Evolutionary conservation across 192 early-diverging fungal species (phyloP).

Genomic region (Backusella morwellensis): DNA sequence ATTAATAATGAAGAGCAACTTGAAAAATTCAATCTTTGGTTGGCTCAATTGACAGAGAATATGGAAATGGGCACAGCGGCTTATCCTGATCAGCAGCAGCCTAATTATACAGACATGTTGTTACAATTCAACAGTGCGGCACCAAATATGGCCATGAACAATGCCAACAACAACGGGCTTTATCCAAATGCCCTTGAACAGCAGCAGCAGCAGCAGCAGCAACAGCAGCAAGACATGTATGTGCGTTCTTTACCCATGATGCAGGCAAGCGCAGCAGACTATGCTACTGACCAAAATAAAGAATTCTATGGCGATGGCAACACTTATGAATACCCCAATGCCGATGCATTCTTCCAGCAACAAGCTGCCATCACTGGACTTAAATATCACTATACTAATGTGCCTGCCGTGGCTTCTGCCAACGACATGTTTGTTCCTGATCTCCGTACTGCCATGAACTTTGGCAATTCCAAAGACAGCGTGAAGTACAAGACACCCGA

Average conservation of each 20-base stretch:
- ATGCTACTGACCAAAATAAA: neutral
- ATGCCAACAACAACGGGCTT: neutral
- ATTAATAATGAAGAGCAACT: constrained; percentile 21
- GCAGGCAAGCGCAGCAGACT: neutral
- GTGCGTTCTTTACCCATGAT: constrained; percentile 12
- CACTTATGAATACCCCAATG: constrained; percentile 2
- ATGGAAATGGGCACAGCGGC: neutral
- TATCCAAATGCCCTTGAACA: neutral
- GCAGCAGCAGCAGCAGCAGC: no score
- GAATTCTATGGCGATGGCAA: neutral
- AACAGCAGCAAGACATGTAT: constrained; percentile 12
- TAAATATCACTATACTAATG: neutral
- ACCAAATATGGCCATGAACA: neutral
- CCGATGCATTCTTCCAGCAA: neutral
- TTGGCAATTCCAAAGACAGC: neutral
- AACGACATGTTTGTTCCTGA: neutral
- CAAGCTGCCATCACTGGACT: neutral
- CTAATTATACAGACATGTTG: constrained; percentile 3
- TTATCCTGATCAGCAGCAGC: neutral
- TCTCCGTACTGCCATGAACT: neutral
- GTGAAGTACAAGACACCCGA: neutral
- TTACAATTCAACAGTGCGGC: neutral
- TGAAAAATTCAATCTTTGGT: constrained; percentile 17
- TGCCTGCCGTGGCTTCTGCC: neutral
- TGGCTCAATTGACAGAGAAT: constrained; percentile 19